Conservation (phyloP, 2,329 filamentous ascomycete genomes). For the Talaromyces albobiverticillius region DNA sequence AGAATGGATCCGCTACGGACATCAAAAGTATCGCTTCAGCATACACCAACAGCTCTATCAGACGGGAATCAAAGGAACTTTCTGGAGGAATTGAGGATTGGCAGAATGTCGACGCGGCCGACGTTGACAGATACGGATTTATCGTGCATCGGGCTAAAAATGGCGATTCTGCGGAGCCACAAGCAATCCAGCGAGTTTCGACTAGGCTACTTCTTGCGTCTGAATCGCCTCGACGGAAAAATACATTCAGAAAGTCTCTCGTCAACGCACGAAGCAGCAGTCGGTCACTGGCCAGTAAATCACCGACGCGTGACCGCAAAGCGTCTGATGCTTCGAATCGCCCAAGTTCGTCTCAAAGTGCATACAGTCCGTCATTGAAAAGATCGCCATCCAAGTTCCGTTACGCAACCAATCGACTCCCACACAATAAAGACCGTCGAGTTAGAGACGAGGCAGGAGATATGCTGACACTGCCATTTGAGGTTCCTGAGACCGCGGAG, state of each 20-base stretch:
- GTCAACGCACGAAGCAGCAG: conserved; percentile 46
- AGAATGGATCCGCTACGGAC: conserved; percentile 27
- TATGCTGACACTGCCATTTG: conserved; percentile 61
- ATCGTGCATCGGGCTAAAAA: conserved; percentile 44
- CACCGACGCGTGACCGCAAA: conserved; percentile 32
- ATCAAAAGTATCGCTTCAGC: conserved; percentile 26
- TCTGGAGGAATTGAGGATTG: conserved; percentile 65
- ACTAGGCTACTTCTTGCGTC: conserved; percentile 58
- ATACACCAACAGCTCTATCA: conserved; percentile 35
- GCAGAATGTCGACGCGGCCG: conserved; percentile 56
- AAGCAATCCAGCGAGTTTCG: conserved; percentile 56
- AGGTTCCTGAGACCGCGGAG: conserved; percentile 47
- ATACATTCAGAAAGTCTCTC: conserved; percentile 49
- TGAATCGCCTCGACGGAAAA: conserved; percentile 53
- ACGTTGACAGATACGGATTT: conserved; percentile 66
- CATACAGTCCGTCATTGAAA: conserved; percentile 39
- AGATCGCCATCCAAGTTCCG: conserved; percentile 46
- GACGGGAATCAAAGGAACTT: conserved; percentile 54
- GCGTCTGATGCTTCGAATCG: conserved; percentile 43
- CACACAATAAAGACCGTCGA: conserved; percentile 53
- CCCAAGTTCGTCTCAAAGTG: conserved; percentile 47
- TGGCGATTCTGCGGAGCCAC: conserved; percentile 28
- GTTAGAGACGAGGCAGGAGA: conserved; percentile 60
- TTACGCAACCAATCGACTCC: conserved; percentile 52
- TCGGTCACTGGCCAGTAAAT: conserved; percentile 43